Evolutionary conservation across 1,284 basidiomycete species (phyloP).

Genomic region (Cutaneotrichosporon cutaneum): DNA sequence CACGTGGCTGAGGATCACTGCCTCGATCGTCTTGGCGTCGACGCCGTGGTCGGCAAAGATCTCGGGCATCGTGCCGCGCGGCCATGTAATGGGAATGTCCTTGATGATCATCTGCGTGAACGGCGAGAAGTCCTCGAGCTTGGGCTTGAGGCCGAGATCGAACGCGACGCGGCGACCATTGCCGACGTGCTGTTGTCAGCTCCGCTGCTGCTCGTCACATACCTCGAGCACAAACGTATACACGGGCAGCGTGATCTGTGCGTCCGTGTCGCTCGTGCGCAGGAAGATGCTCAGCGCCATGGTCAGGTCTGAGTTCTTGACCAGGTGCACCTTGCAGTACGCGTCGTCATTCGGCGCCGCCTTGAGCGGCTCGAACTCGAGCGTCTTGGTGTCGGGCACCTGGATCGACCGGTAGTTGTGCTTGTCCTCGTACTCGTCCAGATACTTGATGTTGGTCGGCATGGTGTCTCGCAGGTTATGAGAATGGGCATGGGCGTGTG

Average conservation of each 20-base stretch:
- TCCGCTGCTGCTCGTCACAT: not conserved
- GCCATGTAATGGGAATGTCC: conserved; percentile 19
- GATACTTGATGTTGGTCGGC: conserved; percentile 13
- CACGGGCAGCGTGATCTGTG: conserved; percentile 12
- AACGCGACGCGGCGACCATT: conserved; percentile 17
- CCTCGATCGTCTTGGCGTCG: conserved; percentile 12
- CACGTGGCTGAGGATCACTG: conserved; percentile 19
- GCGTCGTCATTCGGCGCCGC: conserved; percentile 12
- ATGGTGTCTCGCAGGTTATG: not conserved
- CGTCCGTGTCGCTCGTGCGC: conserved; percentile 20
- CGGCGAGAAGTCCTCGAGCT: conserved; percentile 22
- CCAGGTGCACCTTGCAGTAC: conserved; percentile 17
- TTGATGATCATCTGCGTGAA: conserved; percentile 20
- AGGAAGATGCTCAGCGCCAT: conserved; percentile 24
- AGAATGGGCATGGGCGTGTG: not conserved
- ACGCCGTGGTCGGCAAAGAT: conserved; percentile 14
- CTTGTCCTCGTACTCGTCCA: conserved; percentile 20
- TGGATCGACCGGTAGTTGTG: conserved; percentile 17
- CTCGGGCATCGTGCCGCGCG: conserved; percentile 11
- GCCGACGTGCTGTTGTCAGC: conserved; percentile 5
- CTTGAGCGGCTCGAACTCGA: conserved; percentile 14
- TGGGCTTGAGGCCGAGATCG: conserved; percentile 21
- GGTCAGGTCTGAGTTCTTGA: conserved; percentile 20
- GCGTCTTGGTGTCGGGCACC: conserved; percentile 13
- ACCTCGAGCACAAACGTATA: conserved; percentile 24